These are phyloP conservation scores for Leucocoprinus leucothites DNA, from an alignment of 768 basidiomycete species.

Conservation along the genomic window DNA sequence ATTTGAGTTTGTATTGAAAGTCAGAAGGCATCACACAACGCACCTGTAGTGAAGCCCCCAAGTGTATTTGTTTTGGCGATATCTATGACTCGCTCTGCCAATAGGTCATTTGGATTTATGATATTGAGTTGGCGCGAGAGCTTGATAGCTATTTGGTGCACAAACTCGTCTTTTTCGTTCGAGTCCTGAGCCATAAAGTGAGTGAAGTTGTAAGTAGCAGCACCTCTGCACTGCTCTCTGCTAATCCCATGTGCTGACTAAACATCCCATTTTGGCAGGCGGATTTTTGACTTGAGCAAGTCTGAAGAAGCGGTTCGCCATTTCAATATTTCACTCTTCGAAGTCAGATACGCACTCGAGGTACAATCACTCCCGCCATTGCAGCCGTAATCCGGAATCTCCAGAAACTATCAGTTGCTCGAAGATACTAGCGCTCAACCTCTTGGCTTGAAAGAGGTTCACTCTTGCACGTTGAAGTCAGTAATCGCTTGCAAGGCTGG, in stretches of 20 bases:
- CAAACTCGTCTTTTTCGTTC: constrained; percentile 40
- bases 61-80: constrained; percentile 70
- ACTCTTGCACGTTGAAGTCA: too few relatives aligned
- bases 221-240: background rate
- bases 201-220: too few relatives aligned
- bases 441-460: too few relatives aligned
- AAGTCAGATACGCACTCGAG: too few relatives aligned
- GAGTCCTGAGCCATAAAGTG: constrained; percentile 23
- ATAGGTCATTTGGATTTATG: constrained; percentile 78
- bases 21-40: constrained; percentile 13
- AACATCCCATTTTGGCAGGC: background rate
- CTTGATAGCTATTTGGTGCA: constrained; percentile 71
- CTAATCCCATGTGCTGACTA: constrained; percentile 4
- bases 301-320: too few relatives aligned
- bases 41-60: constrained; percentile 69
- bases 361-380: too few relatives aligned
- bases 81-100: constrained; percentile 76
- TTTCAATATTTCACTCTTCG: too few relatives aligned
- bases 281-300: background rate
- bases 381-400: too few relatives aligned
- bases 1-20: background rate
- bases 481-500: too few relatives aligned
- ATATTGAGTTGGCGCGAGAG: constrained; percentile 78
- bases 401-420: too few relatives aligned
- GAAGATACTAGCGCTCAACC: too few relatives aligned